phyloP scores from a whole-genome alignment of 2,329 filamentous ascomycete species.

The Stachybotrys chlorohalonatus region DNA sequence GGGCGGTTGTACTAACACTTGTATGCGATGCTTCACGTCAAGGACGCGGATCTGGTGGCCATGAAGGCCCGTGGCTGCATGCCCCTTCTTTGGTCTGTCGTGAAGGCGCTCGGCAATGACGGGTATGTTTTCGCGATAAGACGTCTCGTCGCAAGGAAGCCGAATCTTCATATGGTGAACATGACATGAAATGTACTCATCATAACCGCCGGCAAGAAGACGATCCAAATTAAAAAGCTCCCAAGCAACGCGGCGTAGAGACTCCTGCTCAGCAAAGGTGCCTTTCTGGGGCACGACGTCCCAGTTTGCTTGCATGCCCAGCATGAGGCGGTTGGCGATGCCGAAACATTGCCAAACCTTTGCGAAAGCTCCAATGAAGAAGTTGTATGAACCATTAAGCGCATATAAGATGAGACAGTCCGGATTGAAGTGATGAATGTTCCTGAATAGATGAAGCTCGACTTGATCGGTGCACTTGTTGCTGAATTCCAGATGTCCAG shows the following conservation, averaged over 20 bases:
- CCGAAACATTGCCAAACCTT: conserved; percentile 31
- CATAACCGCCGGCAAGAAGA: conserved; percentile 28
- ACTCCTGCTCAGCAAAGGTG: conserved; percentile 25
- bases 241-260: conserved; percentile 26
- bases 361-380: conserved; percentile 24
- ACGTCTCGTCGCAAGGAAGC: conserved; percentile 23
- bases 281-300: conserved; percentile 18
- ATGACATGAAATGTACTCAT: conserved; percentile 27
- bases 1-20: conserved; percentile 16
- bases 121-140: conserved; percentile 20
- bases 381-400: conserved; percentile 25
- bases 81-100: conserved; percentile 15
- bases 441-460: conserved; percentile 29
- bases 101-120: conserved; percentile 20
- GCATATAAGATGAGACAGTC: conserved; percentile 23
- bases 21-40: conserved; percentile 26
- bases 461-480: conserved; percentile 27
- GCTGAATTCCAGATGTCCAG: conserved; percentile 24
- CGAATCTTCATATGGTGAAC: conserved; percentile 28
- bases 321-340: conserved; percentile 24
- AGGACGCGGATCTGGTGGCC: conserved; percentile 25
- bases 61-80: conserved; percentile 19
- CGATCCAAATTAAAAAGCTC: conserved; percentile 28
- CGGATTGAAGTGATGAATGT: conserved; percentile 27
- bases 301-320: conserved; percentile 30